These are phyloP conservation scores for Backusella tarrabulga DNA, from an alignment of 192 early-diverging fungal species.

Conservation along the genomic window DNA sequence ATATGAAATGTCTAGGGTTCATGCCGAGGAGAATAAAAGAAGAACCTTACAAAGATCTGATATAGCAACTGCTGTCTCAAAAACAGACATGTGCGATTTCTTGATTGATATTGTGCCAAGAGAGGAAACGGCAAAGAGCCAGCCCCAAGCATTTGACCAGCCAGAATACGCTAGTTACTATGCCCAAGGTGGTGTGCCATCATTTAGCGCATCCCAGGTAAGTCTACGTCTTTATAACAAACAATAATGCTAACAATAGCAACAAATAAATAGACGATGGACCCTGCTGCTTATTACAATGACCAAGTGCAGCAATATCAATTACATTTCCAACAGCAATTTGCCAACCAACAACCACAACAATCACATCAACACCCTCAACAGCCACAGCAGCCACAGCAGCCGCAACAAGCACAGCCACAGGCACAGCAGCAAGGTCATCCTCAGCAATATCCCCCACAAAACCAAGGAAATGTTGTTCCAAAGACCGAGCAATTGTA, in stretches of 20 bases:
- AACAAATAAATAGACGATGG: neutral
- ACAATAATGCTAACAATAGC: too few species aligned
- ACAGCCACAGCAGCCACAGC: neutral
- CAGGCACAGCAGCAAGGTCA: neutral
- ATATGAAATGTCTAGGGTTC: slow-evolving; percentile 54
- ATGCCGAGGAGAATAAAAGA: slow-evolving; percentile 95
- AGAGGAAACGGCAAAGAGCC: slow-evolving; percentile 55
- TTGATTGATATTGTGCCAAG: slow-evolving; percentile 97
- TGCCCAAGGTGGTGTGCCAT: neutral
- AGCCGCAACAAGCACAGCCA: neutral
- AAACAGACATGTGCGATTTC: slow-evolving; percentile 95
- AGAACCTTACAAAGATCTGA: slow-evolving; percentile 91
- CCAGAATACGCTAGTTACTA: slow-evolving; percentile 8
- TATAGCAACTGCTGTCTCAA: slow-evolving; percentile 82
- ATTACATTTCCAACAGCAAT: slow-evolving; percentile 32
- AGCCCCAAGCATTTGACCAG: slow-evolving; percentile 1
- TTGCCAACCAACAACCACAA: slow-evolving; percentile 25
- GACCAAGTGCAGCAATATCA: slow-evolving; percentile 42
- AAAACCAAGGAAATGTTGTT: neutral
- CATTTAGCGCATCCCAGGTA: slow-evolving; percentile 2
- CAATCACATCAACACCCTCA: slow-evolving; percentile 7
- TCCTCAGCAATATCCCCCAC: neutral
- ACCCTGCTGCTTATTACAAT: neutral
- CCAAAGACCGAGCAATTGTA: neutral
- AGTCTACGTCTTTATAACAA: too few species aligned